A percentile compares a stretch with the other conserved stretches of the same genome.
These are phyloP conservation scores for Lablab purpureus DNA, from an alignment of 306 rosid species.

Conservation along the genomic window DNA sequence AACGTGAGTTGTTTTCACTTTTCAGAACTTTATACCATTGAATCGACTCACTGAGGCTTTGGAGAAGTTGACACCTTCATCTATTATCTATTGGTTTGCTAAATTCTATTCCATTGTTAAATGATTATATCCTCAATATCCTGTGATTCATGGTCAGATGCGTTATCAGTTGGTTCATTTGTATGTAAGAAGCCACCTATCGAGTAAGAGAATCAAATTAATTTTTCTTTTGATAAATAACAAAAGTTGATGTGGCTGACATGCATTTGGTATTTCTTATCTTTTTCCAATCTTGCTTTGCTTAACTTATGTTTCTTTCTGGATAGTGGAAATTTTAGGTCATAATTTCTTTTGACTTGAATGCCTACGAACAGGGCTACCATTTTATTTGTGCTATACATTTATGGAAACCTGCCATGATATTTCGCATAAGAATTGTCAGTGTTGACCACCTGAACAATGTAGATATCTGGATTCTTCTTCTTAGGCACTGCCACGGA, in stretches of 20 bases:
- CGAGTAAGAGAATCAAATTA: slow-evolving; percentile 20
- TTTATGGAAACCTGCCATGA: slow-evolving; percentile 25
- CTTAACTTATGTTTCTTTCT: slow-evolving; percentile 9
- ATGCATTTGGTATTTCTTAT: slow-evolving; percentile 21
- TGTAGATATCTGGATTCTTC: slow-evolving; percentile 28
- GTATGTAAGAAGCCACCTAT: slow-evolving; percentile 1
- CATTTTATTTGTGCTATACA: slow-evolving; percentile 25
- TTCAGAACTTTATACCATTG: slow-evolving; percentile 30
- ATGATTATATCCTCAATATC: slow-evolving; percentile 25
- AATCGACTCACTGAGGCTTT: slow-evolving; percentile 25
- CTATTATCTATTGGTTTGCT: slow-evolving; percentile 25
- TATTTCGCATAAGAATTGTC: slow-evolving; percentile 7
- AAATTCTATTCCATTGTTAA: slow-evolving; percentile 18
- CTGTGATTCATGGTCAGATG: neutral
- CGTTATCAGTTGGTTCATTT: slow-evolving; percentile 18
- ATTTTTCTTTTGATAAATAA: slow-evolving; percentile 15
- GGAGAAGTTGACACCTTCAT: slow-evolving; percentile 36
- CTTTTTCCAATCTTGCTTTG: slow-evolving; percentile 2
- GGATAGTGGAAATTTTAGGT: slow-evolving; percentile 10
- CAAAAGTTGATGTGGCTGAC: slow-evolving; percentile 1
- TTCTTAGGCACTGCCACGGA: neutral
- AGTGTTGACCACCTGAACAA: slow-evolving; percentile 1
- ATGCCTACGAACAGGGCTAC: slow-evolving; percentile 14
- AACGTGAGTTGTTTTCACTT: slow-evolving; percentile 26
- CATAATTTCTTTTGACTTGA: slow-evolving; percentile 9